Percentiles rank a stretch among this genome's conserved stretches.
These are phyloP conservation scores for Wallacemonas rigidus DNA, from an alignment of 208 protist genomes.

Conservation along the genomic window DNA sequence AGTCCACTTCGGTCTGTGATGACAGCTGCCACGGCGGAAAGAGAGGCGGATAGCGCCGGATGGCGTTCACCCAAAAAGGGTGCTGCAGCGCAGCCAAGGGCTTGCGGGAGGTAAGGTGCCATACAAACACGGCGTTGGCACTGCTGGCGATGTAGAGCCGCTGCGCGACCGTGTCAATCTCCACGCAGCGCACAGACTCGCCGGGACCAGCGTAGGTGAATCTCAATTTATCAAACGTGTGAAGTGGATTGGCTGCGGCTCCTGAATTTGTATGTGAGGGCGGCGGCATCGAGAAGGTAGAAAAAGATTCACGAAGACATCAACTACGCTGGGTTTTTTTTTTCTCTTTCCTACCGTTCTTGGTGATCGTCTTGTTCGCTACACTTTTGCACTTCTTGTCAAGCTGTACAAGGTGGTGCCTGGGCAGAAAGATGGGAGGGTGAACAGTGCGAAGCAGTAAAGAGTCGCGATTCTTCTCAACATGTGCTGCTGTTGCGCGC, in stretches of 20 bases:
- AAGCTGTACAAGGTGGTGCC: too few relatives aligned
- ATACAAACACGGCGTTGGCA: constrained; percentile 38
- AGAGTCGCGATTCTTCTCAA: too few relatives aligned
- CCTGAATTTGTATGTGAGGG: not conserved
- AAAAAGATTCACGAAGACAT: constrained; percentile 1
- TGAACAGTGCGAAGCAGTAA: too few relatives aligned
- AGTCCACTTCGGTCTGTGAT: not conserved
- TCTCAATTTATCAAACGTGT: constrained; percentile 32
- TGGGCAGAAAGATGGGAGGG: too few relatives aligned
- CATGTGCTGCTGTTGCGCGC: too few relatives aligned
- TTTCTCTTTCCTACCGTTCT: too few relatives aligned
- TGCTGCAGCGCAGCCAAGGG: constrained; percentile 34
- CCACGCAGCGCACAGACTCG: constrained; percentile 39
- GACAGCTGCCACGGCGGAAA: not conserved
- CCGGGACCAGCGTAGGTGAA: constrained; percentile 28
- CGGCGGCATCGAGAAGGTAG: not conserved
- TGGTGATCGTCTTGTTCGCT: too few relatives aligned
- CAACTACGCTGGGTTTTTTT: not conserved
- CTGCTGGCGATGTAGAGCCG: constrained; percentile 47
- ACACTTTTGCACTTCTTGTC: too few relatives aligned
- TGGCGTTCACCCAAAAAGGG: constrained; percentile 44
- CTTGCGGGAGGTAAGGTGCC: constrained; percentile 32
- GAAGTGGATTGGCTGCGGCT: constrained; percentile 4
- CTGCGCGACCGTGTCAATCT: constrained; percentile 37
- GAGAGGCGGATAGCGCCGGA: constrained; percentile 45